Evolutionary conservation across 2,329 filamentous ascomycete genomes (phyloP).

Genomic region (Fusarium succisae): DNA sequence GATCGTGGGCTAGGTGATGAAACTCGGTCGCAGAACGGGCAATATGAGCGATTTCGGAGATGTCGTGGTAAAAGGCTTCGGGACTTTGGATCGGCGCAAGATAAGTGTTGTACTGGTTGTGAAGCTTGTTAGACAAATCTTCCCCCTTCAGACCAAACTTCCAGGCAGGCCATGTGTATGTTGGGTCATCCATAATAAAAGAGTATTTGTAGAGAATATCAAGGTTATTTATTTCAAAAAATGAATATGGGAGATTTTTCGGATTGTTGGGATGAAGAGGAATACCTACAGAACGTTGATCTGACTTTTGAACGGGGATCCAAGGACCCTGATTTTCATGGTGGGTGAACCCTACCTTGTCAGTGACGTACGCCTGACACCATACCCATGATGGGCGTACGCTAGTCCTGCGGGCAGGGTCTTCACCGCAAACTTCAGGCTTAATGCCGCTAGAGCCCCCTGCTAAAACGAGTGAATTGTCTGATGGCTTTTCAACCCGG

Average conservation of each 20-base stretch:
- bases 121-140: slow-evolving; percentile 63
- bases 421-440: neutral
- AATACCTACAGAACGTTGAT: neutral
- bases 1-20: slow-evolving; percentile 58
- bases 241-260: fast-evolving
- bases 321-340: neutral
- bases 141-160: slow-evolving; percentile 67
- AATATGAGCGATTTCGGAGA: slow-evolving; percentile 61
- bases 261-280: neutral
- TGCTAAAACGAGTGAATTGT: neutral
- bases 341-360: neutral
- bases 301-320: neutral
- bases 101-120: slow-evolving; percentile 66
- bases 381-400: neutral
- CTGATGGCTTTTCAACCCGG: neutral
- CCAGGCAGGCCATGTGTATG: slow-evolving; percentile 63
- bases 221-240: fast-evolving
- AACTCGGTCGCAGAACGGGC: slow-evolving; percentile 60
- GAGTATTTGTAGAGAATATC: fast-evolving
- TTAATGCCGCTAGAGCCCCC: neutral
- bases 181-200: slow-evolving; percentile 59
- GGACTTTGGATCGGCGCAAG: slow-evolving; percentile 63
- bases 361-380: neutral
- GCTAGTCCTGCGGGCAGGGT: neutral
- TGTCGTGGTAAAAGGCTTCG: slow-evolving; percentile 66